phyloP scores from a whole-genome alignment of 352 stramenopile species.

The Phytophthora nicotianae region DNA sequence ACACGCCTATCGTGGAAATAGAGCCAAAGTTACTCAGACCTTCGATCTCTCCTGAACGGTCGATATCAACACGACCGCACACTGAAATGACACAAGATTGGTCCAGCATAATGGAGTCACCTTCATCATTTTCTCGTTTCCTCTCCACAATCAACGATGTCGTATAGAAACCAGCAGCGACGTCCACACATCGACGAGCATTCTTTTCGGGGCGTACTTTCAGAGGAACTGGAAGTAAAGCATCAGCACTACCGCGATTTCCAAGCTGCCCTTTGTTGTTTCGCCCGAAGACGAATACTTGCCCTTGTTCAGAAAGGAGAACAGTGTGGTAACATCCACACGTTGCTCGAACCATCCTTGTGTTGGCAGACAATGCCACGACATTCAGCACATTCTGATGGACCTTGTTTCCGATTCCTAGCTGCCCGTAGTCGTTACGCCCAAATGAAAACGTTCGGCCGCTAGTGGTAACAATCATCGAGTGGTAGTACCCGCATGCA shows the following conservation, averaged over 20 bases:
- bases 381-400: constrained; percentile 80
- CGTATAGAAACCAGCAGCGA: constrained; percentile 88
- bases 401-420: constrained; percentile 85
- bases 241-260: constrained; percentile 84
- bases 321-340: constrained; percentile 91
- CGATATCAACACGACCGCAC: constrained; percentile 87
- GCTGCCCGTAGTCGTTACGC: constrained; percentile 87
- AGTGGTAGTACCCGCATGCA: constrained; percentile 88
- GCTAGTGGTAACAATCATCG: constrained; percentile 66
- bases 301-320: constrained; percentile 79
- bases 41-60: constrained; percentile 85
- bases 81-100: constrained; percentile 70
- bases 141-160: constrained; percentile 86
- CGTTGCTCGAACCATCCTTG: constrained; percentile 70
- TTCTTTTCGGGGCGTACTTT: constrained; percentile 87
- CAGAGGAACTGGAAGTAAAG: constrained; percentile 77
- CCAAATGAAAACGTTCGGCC: constrained; percentile 82
- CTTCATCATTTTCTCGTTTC: constrained; percentile 84
- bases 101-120: constrained; percentile 58
- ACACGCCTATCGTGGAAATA: constrained; percentile 77
- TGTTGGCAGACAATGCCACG: constrained; percentile 71
- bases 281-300: constrained; percentile 85
- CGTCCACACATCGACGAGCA: constrained; percentile 72
- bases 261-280: constrained; percentile 92
- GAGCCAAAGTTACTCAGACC: constrained; percentile 90